Base-by-base conservation (phyloP, 192 early-diverging fungal genomes). In the Borealophlyctis nickersoniae region DNA sequence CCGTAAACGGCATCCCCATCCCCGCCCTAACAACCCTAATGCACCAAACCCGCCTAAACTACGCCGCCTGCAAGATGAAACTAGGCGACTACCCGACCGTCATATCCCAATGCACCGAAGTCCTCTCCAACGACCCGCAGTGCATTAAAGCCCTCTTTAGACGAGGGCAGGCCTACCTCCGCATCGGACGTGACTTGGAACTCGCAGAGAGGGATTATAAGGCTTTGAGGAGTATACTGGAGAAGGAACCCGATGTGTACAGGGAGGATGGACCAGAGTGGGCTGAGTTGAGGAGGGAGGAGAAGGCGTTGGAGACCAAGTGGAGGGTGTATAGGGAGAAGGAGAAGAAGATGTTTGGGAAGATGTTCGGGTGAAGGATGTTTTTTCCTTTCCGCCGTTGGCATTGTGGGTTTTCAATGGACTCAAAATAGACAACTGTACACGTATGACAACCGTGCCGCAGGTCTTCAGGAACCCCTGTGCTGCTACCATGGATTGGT, bases 101-200 rank as follows among this genome's bases (percentile, higher is more conserved):
- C 16, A 67, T 81, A 4, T 52, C 53, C 1, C 79, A 81, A 50
- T 79, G 77, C 60, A 62, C 75, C 7, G 77, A 81, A 56, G 73
- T 84, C 9, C 60, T 84, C 24, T 75, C 73, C 19, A 22, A 58
- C 24, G 77, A 79, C 27, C 66, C 69, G 23, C 50, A 59, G 16
- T 72, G 64, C 59, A n/a, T 77, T 32, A 84, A 84, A 62, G 82
- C 79, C 19, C 53, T 81, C 34, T 84, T 81, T 58, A 66, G 82
- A 26, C 72, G 82, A 14, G 78, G 71, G 3, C 75, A 81, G 59
- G 76, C 79, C 19, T 77, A 74, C 54, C 28, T 59, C 26, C 66
- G 66, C n/a, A 65, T 79, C 30, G 82, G 82, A 3, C 31, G 82
- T 34, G 82, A 84, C 57, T 62, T 84, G 33, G 82, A 84, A 19